Base-by-base conservation (phyloP, 208 protist species). In the Trypanosoma avium region DNA sequence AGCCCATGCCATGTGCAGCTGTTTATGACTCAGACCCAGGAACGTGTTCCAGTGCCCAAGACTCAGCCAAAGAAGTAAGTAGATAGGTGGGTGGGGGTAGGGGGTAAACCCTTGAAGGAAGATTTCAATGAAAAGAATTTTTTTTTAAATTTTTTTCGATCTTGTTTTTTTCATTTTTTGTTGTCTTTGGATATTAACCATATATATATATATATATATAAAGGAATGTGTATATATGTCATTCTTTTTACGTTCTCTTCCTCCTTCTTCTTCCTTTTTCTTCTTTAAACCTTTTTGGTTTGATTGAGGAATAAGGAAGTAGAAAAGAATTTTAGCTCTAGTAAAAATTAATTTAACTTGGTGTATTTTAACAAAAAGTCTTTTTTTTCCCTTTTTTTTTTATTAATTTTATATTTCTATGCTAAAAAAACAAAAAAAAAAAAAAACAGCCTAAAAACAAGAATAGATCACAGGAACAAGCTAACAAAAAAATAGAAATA, bases 41-140 rank as follows among this genome's bases (percentile, higher is more conserved):
- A 86, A 70, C 85, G 85, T 64, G 79, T 95, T 32, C 88, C 83
- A 38, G 82, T 80, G 40, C 84, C 84, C 43, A 92, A 88, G 73
- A 88, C 75, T 52, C 75, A 82, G 47, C 85, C 84, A 45, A 94
- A 91, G 85, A 90, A 91, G 81, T 94, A n/a, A n/a, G n/a, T n/a
- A n/a, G n/a, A n/a, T n/a, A n/a, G n/a, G n/a, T n/a, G n/a, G n/a
- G n/a, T n/a, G n/a, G n/a, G n/a, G n/a, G n/a, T n/a, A n/a, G n/a
- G n/a, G n/a, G n/a, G n/a, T n/a, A 84, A 78, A 58, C 40, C 60
- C 19, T 22, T 17, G 9, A 4, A n/a, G 26, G 62, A 56, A 45
- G 57, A 40, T 63, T 61, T 75, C 62, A 60, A 40, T 43, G 29
- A 53, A 12, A 43, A 60, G 26, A 27, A 8, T 63, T 42, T 49